Evolutionary conservation across 805 yeast genomes (phyloP), one percentile per base, ranked within the genome.

Genomic region (Myxozyma udenii): DNA sequence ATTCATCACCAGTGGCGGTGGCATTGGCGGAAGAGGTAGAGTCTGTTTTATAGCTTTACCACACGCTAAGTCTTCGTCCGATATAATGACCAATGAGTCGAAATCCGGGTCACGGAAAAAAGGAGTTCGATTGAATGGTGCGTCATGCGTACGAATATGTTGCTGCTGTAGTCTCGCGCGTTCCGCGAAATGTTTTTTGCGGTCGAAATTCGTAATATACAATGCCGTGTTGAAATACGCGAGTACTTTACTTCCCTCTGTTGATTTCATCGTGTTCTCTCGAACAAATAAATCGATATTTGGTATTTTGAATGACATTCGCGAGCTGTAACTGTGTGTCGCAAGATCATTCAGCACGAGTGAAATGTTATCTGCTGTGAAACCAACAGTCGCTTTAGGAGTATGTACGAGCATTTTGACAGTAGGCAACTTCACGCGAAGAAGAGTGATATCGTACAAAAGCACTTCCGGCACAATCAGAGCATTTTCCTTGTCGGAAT

Each of bases 91-190:
- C 23, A 24, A 23, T 30, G 33, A 22, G 28, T 48, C 49, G 3
- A 56, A 22, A n/a, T 47, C 51, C 3, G 52, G 44, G 4, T 22
- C 40, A 6, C 91, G 65, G 25, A 91, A 66, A 64, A 88, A 90
- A 0, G 93, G 83, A 19, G 81, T 72, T 49, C 98, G 70, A 60
- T 87, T 93, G 56, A 80, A 88, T 0, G 96, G 88, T 0, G 86
- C 85, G 72, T 93, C 98, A 61, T 87, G 85, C 4, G 71, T 58
- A 18, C 78, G 69, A 1, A 90, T 68, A 66, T 86, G 95, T 1
- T 73, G 71, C 46, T 82, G 82, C 64, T 90, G 96, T 18, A 69
- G 62, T 7, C 64, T 62, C 46, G 79, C 68, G 39, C 78, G 76
- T 11, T 74, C 74, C 0, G 64, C 65, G 55, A 75, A 76, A 52